Conservation (phyloP, 2,329 filamentous ascomycete genomes). For the Emergomyces africanus region DNA sequence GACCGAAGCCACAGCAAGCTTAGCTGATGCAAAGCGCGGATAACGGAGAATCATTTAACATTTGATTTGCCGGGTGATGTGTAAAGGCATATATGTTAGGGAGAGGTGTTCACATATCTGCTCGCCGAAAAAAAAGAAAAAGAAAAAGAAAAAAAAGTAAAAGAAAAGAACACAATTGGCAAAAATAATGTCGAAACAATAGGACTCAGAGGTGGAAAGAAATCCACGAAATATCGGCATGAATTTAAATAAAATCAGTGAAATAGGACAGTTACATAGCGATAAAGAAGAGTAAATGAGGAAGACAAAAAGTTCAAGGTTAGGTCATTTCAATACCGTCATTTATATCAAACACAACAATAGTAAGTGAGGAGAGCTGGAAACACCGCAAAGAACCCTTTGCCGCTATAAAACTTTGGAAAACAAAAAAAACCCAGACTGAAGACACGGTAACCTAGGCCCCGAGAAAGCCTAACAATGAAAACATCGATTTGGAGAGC, state of each 20-base stretch:
- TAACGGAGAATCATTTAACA: background rate
- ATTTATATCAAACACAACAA: conserved; percentile 1
- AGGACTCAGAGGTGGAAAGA: background rate
- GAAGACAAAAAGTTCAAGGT: background rate
- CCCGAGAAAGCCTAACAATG: background rate
- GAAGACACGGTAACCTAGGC: background rate
- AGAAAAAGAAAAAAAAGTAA: background rate
- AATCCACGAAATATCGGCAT: background rate
- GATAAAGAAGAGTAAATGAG: background rate
- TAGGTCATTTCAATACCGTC: background rate
- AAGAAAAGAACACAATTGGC: background rate
- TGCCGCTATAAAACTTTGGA: background rate
- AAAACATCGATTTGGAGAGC: background rate
- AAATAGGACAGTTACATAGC: background rate
- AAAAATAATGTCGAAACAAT: background rate
- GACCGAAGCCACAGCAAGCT: background rate
- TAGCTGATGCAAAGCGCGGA: too few species aligned
- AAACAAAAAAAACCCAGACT: background rate
- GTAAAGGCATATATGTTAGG: background rate
- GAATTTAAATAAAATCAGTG: background rate
- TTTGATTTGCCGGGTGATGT: background rate
- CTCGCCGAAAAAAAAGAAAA: background rate
- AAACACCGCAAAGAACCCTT: background rate
- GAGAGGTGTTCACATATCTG: background rate
- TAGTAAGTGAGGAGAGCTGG: background rate